phyloP scores from a whole-genome alignment of 2,329 filamentous ascomycete genomes.

The Escovopsis sp. region DNA sequence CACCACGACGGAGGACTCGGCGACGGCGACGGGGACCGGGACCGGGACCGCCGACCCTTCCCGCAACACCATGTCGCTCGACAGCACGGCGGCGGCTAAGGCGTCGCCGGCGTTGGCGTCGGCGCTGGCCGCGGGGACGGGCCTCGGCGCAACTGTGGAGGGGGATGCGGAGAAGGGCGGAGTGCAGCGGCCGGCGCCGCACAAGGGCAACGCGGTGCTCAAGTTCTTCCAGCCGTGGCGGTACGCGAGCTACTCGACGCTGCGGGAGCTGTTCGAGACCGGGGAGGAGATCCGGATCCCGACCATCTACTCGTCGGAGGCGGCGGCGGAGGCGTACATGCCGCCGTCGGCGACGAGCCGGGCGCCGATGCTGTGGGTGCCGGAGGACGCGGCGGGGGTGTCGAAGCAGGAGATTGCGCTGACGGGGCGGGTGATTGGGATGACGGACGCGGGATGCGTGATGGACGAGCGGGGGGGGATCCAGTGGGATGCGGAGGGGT shows the following conservation, averaged over 20 bases:
- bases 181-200: constrained; percentile 10
- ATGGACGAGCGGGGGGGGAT: constrained; percentile 49
- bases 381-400: constrained; percentile 53
- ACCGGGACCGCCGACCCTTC: constrained; percentile 8
- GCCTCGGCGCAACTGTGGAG: no score
- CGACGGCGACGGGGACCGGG: constrained; percentile 12
- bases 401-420: constrained; percentile 57
- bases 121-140: no score
- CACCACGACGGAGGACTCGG: constrained; percentile 12
- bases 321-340: constrained; percentile 54
- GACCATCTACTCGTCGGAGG: constrained; percentile 41
- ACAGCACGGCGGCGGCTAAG: constrained; percentile 5
- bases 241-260: constrained; percentile 54
- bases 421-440: constrained; percentile 50
- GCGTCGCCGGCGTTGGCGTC: constrained; percentile 9
- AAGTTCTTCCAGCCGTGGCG: constrained; percentile 64
- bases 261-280: constrained; percentile 34
- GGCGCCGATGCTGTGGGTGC: constrained; percentile 60
- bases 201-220: constrained; percentile 35
- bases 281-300: background rate
- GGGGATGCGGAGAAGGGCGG: no score
- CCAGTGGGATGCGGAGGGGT: constrained; percentile 25
- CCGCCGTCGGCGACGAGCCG: constrained; percentile 51
- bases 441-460: constrained; percentile 57
- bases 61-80: constrained; percentile 3